Evolutionary conservation across 2,329 filamentous ascomycete species (phyloP), one percentile per base, ranked within the genome.

Genomic region (Penicillium concentricum): DNA sequence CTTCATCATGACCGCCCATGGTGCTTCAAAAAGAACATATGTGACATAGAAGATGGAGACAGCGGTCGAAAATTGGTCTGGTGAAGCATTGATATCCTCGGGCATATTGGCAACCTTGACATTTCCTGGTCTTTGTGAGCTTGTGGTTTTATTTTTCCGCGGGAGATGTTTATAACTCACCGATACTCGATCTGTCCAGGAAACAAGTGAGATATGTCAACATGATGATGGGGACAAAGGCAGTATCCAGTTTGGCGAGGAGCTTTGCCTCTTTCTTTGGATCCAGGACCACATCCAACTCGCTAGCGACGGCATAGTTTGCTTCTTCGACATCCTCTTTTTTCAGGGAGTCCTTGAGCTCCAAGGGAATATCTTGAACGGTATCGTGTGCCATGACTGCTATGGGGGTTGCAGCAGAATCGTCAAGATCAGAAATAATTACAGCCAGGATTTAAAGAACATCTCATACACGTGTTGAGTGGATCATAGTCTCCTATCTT

Each of bases 141-240:
- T 43, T 28, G 6, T 28, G 2, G 9, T 39, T 12, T 10, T 13
- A 2, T 18, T 48, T 15, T 18, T 20, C 32, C 32, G 6, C 4
- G 5, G 26, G n/a, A 6, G 20, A 4, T 15, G 43, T 2, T 3
- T 13, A 35, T 13, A 35, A 52, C 53, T 22, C 62, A 74, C 79
- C 79, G 38, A 84, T 83, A 61, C 82, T 83, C 20, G 75, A 74
- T 52, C 83, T 76, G 67, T 86, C 84, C 39, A 84, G 72, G 62
- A 82, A 84, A 58, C 79, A 82, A 4, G 77, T 76, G 20, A 86
- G 64, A 59, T 84, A 86, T 5, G 84, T 75, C 45, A 83, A 68
- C 77, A 82, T 83, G 56, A 85, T 80, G 53, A 84, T 78, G 0
- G 80, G 81, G 5, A 78, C 75, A 49, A 83, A 77, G 4, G 74